phyloP scores from a whole-genome alignment of 2,329 filamentous ascomycete genomes.

The Xylaria polymorpha region DNA sequence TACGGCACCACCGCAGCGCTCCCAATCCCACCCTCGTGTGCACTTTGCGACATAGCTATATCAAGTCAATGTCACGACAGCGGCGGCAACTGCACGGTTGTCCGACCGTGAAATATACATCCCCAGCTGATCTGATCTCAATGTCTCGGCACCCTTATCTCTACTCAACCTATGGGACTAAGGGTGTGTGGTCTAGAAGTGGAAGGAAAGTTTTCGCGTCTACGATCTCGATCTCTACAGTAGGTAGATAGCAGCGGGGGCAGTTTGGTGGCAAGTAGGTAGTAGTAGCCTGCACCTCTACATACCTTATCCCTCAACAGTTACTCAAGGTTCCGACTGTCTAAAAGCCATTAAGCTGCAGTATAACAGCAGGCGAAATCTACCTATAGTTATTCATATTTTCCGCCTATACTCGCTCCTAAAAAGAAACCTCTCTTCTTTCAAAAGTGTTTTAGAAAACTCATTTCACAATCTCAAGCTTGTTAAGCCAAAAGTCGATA shows the following conservation, averaged over 20 bases:
- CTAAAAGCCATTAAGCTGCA: background rate
- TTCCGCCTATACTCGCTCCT: no score
- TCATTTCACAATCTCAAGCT: background rate
- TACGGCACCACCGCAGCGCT: slow-evolving; percentile 7
- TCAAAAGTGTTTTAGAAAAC: background rate
- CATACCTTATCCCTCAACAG: background rate
- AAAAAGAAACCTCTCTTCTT: no score
- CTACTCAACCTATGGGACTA: background rate
- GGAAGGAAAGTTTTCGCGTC: slow-evolving; percentile 9
- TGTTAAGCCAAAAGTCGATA: background rate
- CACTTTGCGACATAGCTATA: background rate
- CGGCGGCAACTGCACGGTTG: background rate
- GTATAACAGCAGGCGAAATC: background rate
- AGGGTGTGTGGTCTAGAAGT: slow-evolving; percentile 1
- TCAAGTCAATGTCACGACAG: background rate
- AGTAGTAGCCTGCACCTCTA: background rate
- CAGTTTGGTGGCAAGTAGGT: background rate
- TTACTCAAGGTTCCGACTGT: background rate
- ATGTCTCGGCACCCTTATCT: background rate
- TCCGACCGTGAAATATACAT: background rate
- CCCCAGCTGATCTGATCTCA: background rate
- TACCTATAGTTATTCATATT: background rate
- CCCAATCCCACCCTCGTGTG: background rate
- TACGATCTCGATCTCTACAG: slow-evolving; percentile 4
- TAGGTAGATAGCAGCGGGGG: background rate